Percentiles rank a stretch among this genome's conserved stretches.
Evolutionary conservation across 768 basidiomycete genomes (phyloP).

Genomic region (Brasilioporus rufonigricans): DNA sequence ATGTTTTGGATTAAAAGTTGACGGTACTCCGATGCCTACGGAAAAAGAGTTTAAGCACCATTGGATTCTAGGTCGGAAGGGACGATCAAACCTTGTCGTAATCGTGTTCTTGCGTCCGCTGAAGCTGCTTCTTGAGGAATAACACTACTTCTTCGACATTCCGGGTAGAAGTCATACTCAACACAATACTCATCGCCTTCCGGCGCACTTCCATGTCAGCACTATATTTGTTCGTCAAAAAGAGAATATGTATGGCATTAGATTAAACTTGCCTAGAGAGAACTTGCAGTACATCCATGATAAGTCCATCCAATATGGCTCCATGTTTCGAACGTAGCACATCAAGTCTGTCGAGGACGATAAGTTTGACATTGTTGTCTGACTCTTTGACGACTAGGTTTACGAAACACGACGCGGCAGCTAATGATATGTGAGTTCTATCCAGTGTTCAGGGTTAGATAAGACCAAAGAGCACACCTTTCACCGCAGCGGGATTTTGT

Average conservation of each 20-base stretch:
- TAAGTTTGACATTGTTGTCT: conserved; percentile 98
- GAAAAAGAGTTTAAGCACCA: background rate
- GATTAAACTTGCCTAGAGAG: conserved; percentile 59
- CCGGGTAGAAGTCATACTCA: conserved; percentile 89
- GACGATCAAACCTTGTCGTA: conserved; percentile 73
- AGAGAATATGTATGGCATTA: background rate
- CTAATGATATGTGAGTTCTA: conserved; percentile 38
- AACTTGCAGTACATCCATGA: conserved; percentile 94
- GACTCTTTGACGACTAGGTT: conserved; percentile 92
- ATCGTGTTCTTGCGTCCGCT: conserved; percentile 86
- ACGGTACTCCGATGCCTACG: conserved; percentile 87
- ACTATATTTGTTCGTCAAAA: conserved; percentile 36
- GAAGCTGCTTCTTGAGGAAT: conserved; percentile 97
- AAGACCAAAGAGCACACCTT: conserved; percentile 51
- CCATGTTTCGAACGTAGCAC: conserved; percentile 80
- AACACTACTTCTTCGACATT: conserved; percentile 96
- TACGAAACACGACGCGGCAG: conserved; percentile 86
- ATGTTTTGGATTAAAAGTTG: conserved; percentile 97
- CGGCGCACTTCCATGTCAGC: conserved; percentile 96
- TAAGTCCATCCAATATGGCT: conserved; percentile 82
- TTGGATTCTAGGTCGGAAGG: background rate
- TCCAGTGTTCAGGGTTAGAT: background rate
- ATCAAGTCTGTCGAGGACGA: conserved; percentile 91
- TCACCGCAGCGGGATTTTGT: conserved; percentile 93
- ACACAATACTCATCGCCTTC: conserved; percentile 85